Evolutionary conservation across 2,329 filamentous ascomycete species (phyloP), one percentile per base, ranked within the genome.

Genomic region (Trichoderma brevicompactum): DNA sequence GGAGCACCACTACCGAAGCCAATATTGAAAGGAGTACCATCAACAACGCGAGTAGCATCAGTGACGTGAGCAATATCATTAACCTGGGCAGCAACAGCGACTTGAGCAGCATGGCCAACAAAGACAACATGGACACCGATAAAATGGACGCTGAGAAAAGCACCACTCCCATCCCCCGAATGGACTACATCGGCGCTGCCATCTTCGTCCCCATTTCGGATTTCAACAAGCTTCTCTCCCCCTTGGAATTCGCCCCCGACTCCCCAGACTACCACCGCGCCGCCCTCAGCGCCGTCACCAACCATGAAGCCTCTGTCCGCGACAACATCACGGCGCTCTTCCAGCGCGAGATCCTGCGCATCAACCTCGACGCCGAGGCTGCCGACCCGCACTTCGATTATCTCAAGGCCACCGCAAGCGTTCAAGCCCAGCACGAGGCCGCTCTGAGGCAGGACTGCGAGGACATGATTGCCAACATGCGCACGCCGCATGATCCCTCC

Each of bases 201-300:
- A 75, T 80, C 52, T 80, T 79, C 69, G 72, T 75, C 32, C 75
- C 76, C 32, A 70, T 79, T 15, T 50, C 65, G 5, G 61, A 67
- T 2, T 68, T 72, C 54, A 67, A 72, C 8, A 68, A 72, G 48
- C 69, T 74, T 56, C 66, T 70, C 49, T 64, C 65, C 2, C 66
- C 70, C 19, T 68, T 69, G 46, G 40, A 61, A 1, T 60, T 68
- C 5, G 70, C 69, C 8, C 9, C 68, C 50, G 64, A 19, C 36
- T 59, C 50, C 23, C 38, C 64, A 36, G 71, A 70, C 2, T 66
- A 64, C 17, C 65, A 75, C 15, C 65, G 66, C 15, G 67, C 66
- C 44, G 64, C 67, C 19, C 66, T 78, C 28, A 65, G 68, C 13
- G 19, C 50, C 7, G 54, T 73, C 23, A 70, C 76, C 53, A 6